These are phyloP conservation scores for Geotrichum klebahnii DNA, from an alignment of 1,139 yeast genomes.

Conservation along the genomic window DNA sequence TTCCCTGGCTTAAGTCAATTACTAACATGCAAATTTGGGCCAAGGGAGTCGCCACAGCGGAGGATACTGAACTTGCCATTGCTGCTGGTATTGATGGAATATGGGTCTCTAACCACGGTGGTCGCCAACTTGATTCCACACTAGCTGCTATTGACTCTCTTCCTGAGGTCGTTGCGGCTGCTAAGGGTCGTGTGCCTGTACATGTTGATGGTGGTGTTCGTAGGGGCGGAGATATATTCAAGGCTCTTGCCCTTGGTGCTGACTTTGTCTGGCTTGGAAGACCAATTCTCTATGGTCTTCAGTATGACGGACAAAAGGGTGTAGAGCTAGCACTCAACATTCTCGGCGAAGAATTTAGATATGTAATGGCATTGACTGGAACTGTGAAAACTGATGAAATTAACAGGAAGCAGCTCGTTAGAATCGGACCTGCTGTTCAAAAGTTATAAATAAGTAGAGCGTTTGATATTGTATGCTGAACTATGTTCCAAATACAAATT, in stretches of 20 bases:
- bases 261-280: slow-evolving; percentile 68
- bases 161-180: slow-evolving; percentile 54
- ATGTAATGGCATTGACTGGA: slow-evolving; percentile 38
- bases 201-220: slow-evolving; percentile 67
- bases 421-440: slow-evolving; percentile 31
- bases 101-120: slow-evolving; percentile 67
- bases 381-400: slow-evolving; percentile 27
- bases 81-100: slow-evolving; percentile 54
- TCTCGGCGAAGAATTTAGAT: slow-evolving; percentile 34
- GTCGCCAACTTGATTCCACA: slow-evolving; percentile 62
- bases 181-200: slow-evolving; percentile 50
- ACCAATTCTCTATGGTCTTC: slow-evolving; percentile 63
- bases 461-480: not conserved
- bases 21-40: slow-evolving; percentile 41
- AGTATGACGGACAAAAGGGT: slow-evolving; percentile 62
- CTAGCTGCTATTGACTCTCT: slow-evolving; percentile 61
- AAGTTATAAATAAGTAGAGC: slow-evolving; percentile 23
- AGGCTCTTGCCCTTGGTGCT: slow-evolving; percentile 68
- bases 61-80: slow-evolving; percentile 52
- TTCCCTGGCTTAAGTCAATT: slow-evolving; percentile 41
- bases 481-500: no score
- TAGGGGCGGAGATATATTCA: slow-evolving; percentile 62
- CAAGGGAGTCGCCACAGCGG: slow-evolving; percentile 54
- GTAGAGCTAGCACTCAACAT: slow-evolving; percentile 42
- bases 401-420: slow-evolving; percentile 27